Percentiles rank a stretch among this genome's conserved stretches.
These are phyloP conservation scores for Echium plantagineum DNA, from an alignment of 257 asterid genomes.

Conservation along the genomic window DNA sequence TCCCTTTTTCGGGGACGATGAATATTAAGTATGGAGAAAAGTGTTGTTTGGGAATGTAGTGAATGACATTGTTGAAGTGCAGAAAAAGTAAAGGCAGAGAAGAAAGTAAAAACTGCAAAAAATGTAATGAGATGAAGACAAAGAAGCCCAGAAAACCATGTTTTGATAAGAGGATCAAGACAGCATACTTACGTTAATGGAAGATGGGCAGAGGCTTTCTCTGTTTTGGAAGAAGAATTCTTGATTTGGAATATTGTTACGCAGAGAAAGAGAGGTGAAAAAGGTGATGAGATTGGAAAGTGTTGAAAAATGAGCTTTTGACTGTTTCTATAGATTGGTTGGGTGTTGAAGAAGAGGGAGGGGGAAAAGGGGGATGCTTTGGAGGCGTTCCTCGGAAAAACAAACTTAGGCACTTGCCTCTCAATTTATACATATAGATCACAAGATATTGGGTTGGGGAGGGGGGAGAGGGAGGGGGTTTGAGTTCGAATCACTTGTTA, in stretches of 20 bases:
- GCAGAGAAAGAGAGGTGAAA: constrained; percentile 1
- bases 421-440: constrained; percentile 12
- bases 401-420: constrained; percentile 10
- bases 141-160: constrained; percentile 8
- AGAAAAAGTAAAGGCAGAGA: constrained; percentile 10
- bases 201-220: not conserved
- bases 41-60: constrained; percentile 13
- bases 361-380: not conserved
- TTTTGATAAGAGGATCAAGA: not conserved
- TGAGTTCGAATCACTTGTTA: too few relatives aligned
- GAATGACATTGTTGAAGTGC: constrained; percentile 19
- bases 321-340: constrained; percentile 11
- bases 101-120: not conserved
- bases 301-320: not conserved
- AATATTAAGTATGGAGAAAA: not conserved
- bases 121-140: not conserved
- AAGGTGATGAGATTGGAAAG: not conserved
- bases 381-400: constrained; percentile 30
- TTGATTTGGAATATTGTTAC: not conserved
- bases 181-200: constrained; percentile 22
- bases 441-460: too few relatives aligned
- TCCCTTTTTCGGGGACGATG: too few relatives aligned
- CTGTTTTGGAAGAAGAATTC: constrained; percentile 1
- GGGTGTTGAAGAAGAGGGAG: constrained; percentile 6
- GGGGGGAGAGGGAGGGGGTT: too few relatives aligned